phyloP scores from a whole-genome alignment of 1,139 yeast species.

The Kurtzmaniella quercitrusa region DNA sequence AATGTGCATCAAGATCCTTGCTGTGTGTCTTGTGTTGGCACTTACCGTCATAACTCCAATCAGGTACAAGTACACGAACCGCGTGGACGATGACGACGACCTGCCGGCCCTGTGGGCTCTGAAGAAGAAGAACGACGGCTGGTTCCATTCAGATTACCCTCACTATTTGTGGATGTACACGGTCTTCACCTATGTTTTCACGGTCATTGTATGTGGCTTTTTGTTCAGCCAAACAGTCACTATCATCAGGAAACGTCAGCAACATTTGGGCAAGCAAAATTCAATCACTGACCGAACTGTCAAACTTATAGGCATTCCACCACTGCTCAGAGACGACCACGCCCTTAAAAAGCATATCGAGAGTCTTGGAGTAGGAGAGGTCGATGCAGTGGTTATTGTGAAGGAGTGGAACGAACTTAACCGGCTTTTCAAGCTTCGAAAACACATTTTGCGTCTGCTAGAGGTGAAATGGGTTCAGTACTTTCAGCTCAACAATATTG shows the following conservation, averaged over 20 bases:
- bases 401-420: conserved; percentile 81
- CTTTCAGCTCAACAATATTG: conserved; percentile 19
- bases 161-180: conserved; percentile 38
- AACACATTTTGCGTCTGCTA: conserved; percentile 46
- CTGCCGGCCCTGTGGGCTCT: conserved; percentile 3
- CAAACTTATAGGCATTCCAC: conserved; percentile 55
- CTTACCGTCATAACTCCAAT: conserved; percentile 68
- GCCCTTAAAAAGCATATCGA: conserved; percentile 72
- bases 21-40: conserved; percentile 58
- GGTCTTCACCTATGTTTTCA: conserved; percentile 38
- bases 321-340: conserved; percentile 65
- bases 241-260: conserved; percentile 38
- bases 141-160: conserved; percentile 12
- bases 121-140: not conserved
- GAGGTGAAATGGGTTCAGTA: conserved; percentile 80
- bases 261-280: conserved; percentile 38
- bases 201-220: conserved; percentile 29
- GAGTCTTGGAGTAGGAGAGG: conserved; percentile 73
- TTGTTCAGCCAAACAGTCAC: conserved; percentile 33
- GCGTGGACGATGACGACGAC: conserved; percentile 48
- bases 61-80: conserved; percentile 66
- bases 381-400: conserved; percentile 71
- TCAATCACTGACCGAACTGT: conserved; percentile 46
- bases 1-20: conserved; percentile 64
- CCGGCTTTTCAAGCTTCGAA: conserved; percentile 56